Percentiles rank a stretch among this genome's conserved stretches.
These are phyloP conservation scores for Fremontodendron californicum DNA, from an alignment of 345 rosid genomes.

Conservation along the genomic window DNA sequence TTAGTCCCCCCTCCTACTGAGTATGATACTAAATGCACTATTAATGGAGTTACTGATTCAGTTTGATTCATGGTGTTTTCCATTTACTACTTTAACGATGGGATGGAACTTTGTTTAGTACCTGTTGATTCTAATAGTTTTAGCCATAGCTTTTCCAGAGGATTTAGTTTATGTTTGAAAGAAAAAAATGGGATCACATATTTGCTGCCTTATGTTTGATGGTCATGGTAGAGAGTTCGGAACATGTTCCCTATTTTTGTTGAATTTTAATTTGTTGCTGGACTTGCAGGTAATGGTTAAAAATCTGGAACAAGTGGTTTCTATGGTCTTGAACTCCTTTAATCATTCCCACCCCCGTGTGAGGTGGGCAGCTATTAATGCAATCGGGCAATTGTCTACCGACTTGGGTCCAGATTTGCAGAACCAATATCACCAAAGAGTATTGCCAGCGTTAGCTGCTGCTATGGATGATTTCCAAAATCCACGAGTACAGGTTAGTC, in stretches of 20 bases:
- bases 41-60: not conserved
- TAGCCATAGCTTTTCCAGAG: not conserved
- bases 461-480: constrained; percentile 98
- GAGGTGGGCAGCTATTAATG: constrained; percentile 98
- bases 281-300: constrained; percentile 75
- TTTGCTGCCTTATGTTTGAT: not conserved
- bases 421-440: constrained; percentile 78
- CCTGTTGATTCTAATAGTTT: not conserved
- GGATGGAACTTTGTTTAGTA: not conserved
- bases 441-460: constrained; percentile 79
- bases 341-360: constrained; percentile 90
- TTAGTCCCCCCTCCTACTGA: not conserved
- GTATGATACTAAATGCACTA: not conserved
- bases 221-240: not conserved
- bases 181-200: not conserved
- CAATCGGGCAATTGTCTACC: constrained; percentile 93
- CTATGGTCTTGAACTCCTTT: constrained; percentile 83
- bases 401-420: constrained; percentile 99
- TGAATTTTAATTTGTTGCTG: constrained; percentile 9
- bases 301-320: constrained; percentile 78
- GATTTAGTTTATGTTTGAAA: not conserved
- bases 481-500: constrained; percentile 66
- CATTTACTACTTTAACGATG: not conserved
- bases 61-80: not conserved
- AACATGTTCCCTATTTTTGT: not conserved